phyloP scores from a whole-genome alignment of 768 basidiomycete genomes.

The Agrocybe chaxingu region DNA sequence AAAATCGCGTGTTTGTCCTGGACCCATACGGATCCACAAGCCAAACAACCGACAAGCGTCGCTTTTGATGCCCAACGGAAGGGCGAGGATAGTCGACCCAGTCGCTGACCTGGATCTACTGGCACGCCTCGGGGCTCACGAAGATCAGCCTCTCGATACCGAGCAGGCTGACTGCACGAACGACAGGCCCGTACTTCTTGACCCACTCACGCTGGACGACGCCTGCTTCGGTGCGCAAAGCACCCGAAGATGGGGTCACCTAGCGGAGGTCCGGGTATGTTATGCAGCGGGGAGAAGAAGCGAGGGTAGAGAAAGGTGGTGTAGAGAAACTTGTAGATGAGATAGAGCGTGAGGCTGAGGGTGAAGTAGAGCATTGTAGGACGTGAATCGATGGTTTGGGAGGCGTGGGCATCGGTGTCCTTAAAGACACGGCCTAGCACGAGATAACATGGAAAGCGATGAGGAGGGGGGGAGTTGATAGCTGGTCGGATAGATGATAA shows the following conservation, averaged over 20 bases:
- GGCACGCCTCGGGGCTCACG: slow-evolving; percentile 29
- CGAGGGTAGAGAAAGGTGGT: slow-evolving; percentile 28
- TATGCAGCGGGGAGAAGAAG: slow-evolving; percentile 25
- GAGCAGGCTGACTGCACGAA: slow-evolving; percentile 42
- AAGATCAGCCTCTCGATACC: slow-evolving; percentile 35
- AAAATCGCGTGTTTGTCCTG: no score
- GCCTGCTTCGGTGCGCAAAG: slow-evolving; percentile 37
- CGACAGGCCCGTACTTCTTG: slow-evolving; percentile 40
- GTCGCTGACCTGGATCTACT: slow-evolving; percentile 39
- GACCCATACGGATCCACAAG: no score
- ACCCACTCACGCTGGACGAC: slow-evolving; percentile 44
- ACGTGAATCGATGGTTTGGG: not conserved
- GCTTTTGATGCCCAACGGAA: not conserved
- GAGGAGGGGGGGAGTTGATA: no score
- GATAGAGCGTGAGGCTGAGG: no score
- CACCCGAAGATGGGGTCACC: slow-evolving; percentile 33
- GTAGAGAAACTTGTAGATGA: slow-evolving; percentile 14
- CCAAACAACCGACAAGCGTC: no score
- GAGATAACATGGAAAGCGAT: slow-evolving; percentile 9
- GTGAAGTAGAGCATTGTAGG: no score
- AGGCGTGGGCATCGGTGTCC: slow-evolving; percentile 2
- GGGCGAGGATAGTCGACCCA: slow-evolving; percentile 43
- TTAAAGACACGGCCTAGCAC: not conserved
- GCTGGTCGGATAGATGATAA: no score
- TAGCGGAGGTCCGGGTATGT: slow-evolving; percentile 24